These are phyloP conservation scores for Monilinia laxa DNA, from an alignment of 2,329 filamentous ascomycete genomes.

Conservation along the genomic window DNA sequence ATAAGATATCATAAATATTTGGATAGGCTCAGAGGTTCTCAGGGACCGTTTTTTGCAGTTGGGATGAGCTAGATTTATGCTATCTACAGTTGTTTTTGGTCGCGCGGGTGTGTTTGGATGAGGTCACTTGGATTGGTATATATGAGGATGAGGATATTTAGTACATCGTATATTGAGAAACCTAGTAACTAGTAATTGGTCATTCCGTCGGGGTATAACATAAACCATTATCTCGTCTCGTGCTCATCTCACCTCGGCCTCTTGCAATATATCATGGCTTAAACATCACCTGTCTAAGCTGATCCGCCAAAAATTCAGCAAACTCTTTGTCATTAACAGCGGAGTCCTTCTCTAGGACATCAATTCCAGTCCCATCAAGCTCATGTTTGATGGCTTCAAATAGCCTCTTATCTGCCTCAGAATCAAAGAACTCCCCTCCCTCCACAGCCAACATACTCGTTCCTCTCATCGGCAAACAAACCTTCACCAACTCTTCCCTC, in stretches of 20 bases:
- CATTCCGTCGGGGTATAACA: background rate
- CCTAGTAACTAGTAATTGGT: background rate
- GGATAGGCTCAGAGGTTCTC: background rate
- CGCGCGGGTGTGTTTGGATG: background rate
- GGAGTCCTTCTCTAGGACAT: conserved; percentile 49
- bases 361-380: conserved; percentile 50
- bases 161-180: background rate
- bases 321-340: conserved; percentile 56
- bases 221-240: background rate
- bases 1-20: background rate
- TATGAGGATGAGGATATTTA: too few species aligned
- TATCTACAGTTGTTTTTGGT: background rate
- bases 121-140: background rate
- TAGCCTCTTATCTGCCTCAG: conserved; percentile 46
- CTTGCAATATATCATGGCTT: background rate
- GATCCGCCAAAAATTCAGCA: conserved; percentile 48
- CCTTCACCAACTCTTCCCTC: conserved; percentile 47
- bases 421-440: conserved; percentile 54
- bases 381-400: conserved; percentile 54
- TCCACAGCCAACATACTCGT: conserved; percentile 59
- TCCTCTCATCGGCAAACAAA: conserved; percentile 60
- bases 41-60: background rate
- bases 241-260: background rate
- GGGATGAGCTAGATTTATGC: background rate
- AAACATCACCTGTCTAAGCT: conserved; percentile 13